phyloP scores from a whole-genome alignment of 305 asterid genomes.

The Andrographis paniculata region DNA sequence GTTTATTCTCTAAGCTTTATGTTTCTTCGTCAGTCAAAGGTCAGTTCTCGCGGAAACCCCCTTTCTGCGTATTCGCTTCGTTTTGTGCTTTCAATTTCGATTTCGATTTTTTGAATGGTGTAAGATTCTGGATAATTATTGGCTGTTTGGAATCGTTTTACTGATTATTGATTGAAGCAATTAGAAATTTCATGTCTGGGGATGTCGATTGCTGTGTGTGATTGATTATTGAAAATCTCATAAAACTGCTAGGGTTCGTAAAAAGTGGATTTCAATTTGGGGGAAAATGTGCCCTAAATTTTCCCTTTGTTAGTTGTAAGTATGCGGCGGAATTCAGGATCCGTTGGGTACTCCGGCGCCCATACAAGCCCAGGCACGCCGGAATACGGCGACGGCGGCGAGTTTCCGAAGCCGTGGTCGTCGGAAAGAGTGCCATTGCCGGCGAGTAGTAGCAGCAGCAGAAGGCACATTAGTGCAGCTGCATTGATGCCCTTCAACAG shows the following conservation, averaged over 20 bases:
- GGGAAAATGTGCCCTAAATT: neutral
- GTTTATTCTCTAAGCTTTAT: neutral
- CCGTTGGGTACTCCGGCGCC: slow-evolving; percentile 21
- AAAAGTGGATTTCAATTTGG: neutral
- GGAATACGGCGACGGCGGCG: slow-evolving; percentile 42
- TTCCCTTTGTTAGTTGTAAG: neutral
- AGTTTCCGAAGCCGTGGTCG: slow-evolving; percentile 44
- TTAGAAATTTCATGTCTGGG: neutral
- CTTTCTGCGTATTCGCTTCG: too few relatives aligned
- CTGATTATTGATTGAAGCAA: neutral
- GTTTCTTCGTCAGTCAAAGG: slow-evolving; percentile 12
- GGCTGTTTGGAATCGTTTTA: neutral
- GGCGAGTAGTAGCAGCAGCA: slow-evolving; percentile 15
- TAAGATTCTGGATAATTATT: too few relatives aligned
- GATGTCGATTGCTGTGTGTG: neutral
- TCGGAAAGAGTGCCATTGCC: slow-evolving; percentile 53
- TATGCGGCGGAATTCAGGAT: slow-evolving; percentile 19
- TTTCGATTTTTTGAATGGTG: too few relatives aligned
- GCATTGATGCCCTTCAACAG: slow-evolving; percentile 52
- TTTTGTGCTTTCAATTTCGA: slow-evolving; percentile 6
- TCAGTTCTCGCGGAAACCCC: slow-evolving; percentile 14
- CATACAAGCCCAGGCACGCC: slow-evolving; percentile 34
- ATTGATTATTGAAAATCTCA: neutral
- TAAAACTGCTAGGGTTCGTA: neutral
- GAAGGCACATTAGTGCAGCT: slow-evolving; percentile 36